Conservation (phyloP, 225 moss, liverwort and hornwort species). For the Rhytidiadelphus loreus region DNA sequence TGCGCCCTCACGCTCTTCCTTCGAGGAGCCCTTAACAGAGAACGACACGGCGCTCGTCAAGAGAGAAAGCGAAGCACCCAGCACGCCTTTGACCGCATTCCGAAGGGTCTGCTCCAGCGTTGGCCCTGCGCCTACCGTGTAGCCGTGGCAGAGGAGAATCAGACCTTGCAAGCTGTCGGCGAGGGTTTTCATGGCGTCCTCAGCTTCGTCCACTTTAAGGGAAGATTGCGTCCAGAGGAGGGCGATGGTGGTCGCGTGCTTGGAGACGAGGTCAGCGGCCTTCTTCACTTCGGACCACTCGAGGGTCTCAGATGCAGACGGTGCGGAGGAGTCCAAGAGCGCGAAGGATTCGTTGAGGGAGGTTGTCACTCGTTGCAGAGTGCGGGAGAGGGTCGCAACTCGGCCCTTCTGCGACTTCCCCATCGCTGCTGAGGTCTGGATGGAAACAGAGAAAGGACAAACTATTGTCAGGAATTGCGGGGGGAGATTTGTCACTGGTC, state of each 20-base stretch:
- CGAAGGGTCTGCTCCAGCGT: conserved; percentile 33
- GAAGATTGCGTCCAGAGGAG: conserved; percentile 33
- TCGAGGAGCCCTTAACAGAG: conserved; percentile 40
- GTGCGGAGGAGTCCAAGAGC: conserved; percentile 26
- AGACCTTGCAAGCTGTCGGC: conserved; percentile 38
- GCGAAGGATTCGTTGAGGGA: conserved; percentile 23
- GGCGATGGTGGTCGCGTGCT: conserved; percentile 35
- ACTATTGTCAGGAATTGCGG: background rate
- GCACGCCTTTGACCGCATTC: conserved; percentile 23
- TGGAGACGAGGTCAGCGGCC: conserved; percentile 39
- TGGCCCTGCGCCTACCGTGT: conserved; percentile 49
- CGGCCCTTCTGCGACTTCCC: conserved; percentile 54
- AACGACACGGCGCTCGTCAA: conserved; percentile 38
- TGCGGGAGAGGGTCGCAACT: conserved; percentile 43
- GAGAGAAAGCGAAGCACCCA: conserved; percentile 32
- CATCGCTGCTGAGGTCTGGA: conserved; percentile 12
- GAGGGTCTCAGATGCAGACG: conserved; percentile 7
- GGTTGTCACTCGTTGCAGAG: conserved; percentile 24
- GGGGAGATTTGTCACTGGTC: background rate
- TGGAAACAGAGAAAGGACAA: background rate
- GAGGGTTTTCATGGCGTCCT: conserved; percentile 33
- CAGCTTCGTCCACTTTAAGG: conserved; percentile 44
- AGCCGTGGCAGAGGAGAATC: conserved; percentile 44
- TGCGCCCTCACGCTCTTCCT: conserved; percentile 33
- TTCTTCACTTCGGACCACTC: conserved; percentile 50